Evolutionary conservation across 352 stramenopile genomes (phyloP).

Genomic region (Pythium folliculosum): DNA sequence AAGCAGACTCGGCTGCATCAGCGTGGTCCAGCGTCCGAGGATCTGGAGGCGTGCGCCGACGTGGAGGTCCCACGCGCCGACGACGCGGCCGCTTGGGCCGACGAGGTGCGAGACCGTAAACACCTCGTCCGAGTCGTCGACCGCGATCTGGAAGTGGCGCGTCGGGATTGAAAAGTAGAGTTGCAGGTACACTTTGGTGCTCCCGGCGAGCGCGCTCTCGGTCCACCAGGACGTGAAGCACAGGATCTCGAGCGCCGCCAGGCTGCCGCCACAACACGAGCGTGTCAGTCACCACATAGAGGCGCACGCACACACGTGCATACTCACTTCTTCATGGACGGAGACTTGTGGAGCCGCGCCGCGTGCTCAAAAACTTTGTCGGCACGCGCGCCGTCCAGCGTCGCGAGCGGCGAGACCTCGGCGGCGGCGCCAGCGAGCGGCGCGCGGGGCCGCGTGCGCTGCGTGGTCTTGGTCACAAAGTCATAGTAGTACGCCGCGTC

Average conservation of each 20-base stretch:
- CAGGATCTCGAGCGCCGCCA: constrained; percentile 57
- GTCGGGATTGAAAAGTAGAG: constrained; percentile 75
- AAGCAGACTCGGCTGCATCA: constrained; percentile 72
- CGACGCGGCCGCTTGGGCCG: constrained; percentile 39
- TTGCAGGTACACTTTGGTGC: constrained; percentile 38
- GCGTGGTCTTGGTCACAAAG: constrained; percentile 39
- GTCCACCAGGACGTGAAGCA: constrained; percentile 78
- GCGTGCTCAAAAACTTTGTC: constrained; percentile 52
- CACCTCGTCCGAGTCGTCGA: constrained; percentile 65
- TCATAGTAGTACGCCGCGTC: constrained; percentile 56
- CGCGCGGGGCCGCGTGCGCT: constrained; percentile 6
- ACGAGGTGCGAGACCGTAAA: constrained; percentile 80
- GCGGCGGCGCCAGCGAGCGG: neutral
- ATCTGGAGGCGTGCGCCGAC: constrained; percentile 63
- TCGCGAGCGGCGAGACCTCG: neutral
- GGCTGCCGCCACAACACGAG: constrained; percentile 25
- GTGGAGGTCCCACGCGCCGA: constrained; percentile 69
- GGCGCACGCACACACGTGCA: neutral
- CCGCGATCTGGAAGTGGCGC: constrained; percentile 60
- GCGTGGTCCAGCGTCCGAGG: constrained; percentile 62
- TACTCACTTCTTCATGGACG: constrained; percentile 58
- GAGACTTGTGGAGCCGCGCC: constrained; percentile 43
- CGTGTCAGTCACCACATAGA: neutral
- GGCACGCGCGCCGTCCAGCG: constrained; percentile 25
- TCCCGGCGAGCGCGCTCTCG: constrained; percentile 42